Base-by-base conservation (phyloP, 495 filamentous ascomycete species). In the Hypomontagnella submonticulosa region DNA sequence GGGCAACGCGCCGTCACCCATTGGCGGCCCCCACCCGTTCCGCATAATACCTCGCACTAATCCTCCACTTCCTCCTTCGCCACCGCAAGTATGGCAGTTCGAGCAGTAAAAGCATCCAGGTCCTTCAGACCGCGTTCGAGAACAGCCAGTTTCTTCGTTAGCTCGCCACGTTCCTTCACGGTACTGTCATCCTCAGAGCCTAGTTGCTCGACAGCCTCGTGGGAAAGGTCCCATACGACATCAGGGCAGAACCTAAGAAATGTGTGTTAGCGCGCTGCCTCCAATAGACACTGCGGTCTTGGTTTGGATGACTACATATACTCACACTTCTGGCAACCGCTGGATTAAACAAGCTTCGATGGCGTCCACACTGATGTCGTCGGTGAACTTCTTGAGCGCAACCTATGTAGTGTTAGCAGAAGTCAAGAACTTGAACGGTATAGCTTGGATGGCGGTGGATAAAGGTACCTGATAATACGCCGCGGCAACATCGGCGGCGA, bases 281-380 rank as follows among this genome's bases (percentile, higher is more conserved):
- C n/a, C 12, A 8, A 7, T 34, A 4, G 3, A 12, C 3, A 36
- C 8, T 27, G 23, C 23, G 23, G 23, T 6, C 23, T 5, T 19
- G 18, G 12, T 8, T 2, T 12, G 4, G 12, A 1, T 0, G 12
- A 6, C 6, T 27, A n/a, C n/a, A n/a, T 51, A 2, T 36, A 56
- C 66, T 64, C 55, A 69, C 66, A 69, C 66, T 18, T 64, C 56
- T 37, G 66, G 60, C n/a, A 69, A 38, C 15, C 60, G 38, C 44
- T 64, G 66, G 4, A 69, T 64, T 11, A 69, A 44, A 23, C 66
- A 69, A 1, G 55, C 44, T 32, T 87, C 85, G 41, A 85, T 79
- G 4, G 75, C 87, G 23, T 83, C 73, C 1, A 76, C 79, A 32
- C 81, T 77, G 23, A 87, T 65, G 48, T 88, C 84, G 55, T 89